These are phyloP conservation scores for Malus orientalis DNA, from an alignment of 306 rosid species.

Conservation along the genomic window DNA sequence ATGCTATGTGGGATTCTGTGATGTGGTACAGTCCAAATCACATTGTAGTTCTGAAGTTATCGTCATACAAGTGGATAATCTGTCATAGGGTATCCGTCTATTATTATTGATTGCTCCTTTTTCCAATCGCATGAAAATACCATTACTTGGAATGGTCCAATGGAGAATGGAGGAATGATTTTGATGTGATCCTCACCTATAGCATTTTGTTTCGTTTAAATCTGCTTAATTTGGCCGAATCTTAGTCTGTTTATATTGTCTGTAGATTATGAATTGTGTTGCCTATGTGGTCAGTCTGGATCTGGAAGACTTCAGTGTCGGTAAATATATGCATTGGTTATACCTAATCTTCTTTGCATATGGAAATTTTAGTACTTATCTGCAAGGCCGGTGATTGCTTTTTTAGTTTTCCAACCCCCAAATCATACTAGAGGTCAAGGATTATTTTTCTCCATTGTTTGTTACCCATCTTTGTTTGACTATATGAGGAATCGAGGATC, in stretches of 20 bases:
- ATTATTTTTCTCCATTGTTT: not conserved
- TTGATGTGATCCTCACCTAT: not conserved
- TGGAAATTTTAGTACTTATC: not conserved
- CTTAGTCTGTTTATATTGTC: not conserved
- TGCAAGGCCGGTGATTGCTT: not conserved
- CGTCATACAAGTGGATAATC: not conserved
- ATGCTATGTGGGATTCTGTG: not conserved
- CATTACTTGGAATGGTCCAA: not conserved
- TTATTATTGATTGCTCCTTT: not conserved
- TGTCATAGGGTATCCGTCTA: not conserved
- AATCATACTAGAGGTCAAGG: not conserved
- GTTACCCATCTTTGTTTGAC: not conserved
- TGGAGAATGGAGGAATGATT: not conserved
- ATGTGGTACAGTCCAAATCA: not conserved
- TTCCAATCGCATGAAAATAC: not conserved
- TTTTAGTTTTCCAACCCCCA: not conserved
- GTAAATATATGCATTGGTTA: not conserved
- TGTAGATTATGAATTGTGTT: not conserved
- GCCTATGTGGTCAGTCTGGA: not conserved
- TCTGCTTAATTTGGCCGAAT: not conserved
- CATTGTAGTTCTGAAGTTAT: not conserved
- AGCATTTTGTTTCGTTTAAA: not conserved
- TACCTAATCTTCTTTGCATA: not conserved
- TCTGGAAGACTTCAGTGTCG: not conserved
- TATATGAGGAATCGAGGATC: not conserved